Conservation (phyloP, 2,329 filamentous ascomycete species). For the Aspergillus tubingensis region DNA sequence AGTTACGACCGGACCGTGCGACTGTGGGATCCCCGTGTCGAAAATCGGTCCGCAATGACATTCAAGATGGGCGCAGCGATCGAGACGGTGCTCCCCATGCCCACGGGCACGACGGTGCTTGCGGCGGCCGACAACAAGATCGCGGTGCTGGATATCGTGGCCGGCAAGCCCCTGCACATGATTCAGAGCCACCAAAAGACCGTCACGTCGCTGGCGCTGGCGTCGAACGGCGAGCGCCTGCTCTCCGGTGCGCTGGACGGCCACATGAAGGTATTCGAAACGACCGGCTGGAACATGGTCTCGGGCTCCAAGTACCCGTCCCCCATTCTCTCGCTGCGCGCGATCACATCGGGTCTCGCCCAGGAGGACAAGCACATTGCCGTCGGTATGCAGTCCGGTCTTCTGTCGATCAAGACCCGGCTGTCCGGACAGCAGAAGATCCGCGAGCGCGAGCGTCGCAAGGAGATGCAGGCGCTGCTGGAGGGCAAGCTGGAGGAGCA, state of each 20-base stretch:
- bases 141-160: conserved; percentile 88
- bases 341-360: conserved; percentile 68
- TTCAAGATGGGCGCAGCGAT: conserved; percentile 93
- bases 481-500: conserved; percentile 76
- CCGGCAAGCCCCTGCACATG: conserved; percentile 81
- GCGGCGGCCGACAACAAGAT: conserved; percentile 84
- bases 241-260: conserved; percentile 90
- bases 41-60: conserved; percentile 73
- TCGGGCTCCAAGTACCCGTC: conserved; percentile 90
- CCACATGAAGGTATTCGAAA: conserved; percentile 96
- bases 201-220: conserved; percentile 81
- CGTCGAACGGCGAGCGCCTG: conserved; percentile 76
- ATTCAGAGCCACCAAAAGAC: conserved; percentile 98
- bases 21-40: conserved; percentile 85
- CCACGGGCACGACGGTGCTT: conserved; percentile 81
- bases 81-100: conserved; percentile 83
- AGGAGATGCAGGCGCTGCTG: conserved; percentile 80
- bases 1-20: conserved; percentile 94
- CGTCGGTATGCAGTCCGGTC: conserved; percentile 90
- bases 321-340: conserved; percentile 80
- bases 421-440: conserved; percentile 79
- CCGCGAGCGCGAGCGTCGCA: conserved; percentile 72
- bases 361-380: conserved; percentile 88
- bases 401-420: conserved; percentile 88
- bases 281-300: conserved; percentile 93